Percentiles rank a stretch among this genome's conserved stretches.
Conservation (phyloP, 2,329 filamentous ascomycete species). For the Colletotrichum agaves region DNA sequence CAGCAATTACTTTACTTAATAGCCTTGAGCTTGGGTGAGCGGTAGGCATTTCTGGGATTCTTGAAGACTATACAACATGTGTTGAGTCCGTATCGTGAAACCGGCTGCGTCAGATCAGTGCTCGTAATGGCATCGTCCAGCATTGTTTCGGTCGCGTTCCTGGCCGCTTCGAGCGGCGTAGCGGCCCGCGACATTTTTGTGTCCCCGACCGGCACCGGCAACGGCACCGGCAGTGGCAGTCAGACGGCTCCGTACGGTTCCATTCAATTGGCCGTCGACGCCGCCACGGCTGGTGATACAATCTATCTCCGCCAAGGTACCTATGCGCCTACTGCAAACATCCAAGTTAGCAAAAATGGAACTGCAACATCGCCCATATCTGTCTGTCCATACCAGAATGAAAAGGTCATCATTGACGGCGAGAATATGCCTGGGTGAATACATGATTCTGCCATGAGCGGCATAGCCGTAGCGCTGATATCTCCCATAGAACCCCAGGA, state of each 20-base stretch:
- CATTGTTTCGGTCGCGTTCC: background rate
- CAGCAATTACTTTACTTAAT: background rate
- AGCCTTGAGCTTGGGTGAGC: background rate
- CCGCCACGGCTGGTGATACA: conserved; percentile 53
- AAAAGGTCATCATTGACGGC: conserved; percentile 57
- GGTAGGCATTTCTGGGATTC: background rate
- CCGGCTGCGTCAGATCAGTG: background rate
- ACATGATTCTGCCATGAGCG: too few relatives aligned
- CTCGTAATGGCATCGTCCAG: background rate
- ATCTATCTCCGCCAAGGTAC: conserved; percentile 56
- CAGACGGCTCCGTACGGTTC: conserved; percentile 51
- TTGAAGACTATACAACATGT: conserved; percentile 1
- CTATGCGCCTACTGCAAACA: conserved; percentile 54
- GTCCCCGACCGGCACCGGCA: conserved; percentile 50
- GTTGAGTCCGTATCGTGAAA: background rate
- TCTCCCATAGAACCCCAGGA: conserved; percentile 48
- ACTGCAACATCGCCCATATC: conserved; percentile 51
- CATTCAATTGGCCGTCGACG: conserved; percentile 55
- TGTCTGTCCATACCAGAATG: conserved; percentile 50
- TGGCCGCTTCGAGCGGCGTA: conserved; percentile 8
- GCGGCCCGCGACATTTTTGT: conserved; percentile 49
- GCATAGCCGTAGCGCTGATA: background rate
- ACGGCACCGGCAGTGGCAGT: conserved; percentile 50
- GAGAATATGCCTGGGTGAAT: conserved; percentile 49
- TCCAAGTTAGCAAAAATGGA: conserved; percentile 54